These are phyloP conservation scores for Beauveria caledonica DNA, from an alignment of 2,329 filamentous ascomycete genomes.

Conservation along the genomic window DNA sequence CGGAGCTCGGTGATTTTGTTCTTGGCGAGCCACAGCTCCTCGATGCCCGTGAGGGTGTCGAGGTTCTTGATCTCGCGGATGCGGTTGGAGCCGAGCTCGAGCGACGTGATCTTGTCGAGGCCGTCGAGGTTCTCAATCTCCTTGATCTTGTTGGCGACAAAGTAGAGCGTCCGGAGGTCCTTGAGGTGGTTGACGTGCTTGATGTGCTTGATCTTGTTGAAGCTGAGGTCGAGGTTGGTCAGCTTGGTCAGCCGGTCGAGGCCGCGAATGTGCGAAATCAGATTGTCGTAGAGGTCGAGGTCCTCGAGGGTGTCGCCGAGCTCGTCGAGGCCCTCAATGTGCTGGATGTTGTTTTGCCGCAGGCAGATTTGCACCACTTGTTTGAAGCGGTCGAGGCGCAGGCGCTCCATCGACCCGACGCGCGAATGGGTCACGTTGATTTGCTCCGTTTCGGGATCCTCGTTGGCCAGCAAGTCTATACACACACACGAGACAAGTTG, in stretches of 20 bases:
- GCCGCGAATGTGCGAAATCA: slow-evolving; percentile 78
- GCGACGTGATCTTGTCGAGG: slow-evolving; percentile 64
- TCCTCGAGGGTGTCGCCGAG: slow-evolving; percentile 65
- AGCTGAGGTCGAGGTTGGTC: slow-evolving; percentile 79
- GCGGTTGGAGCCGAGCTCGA: slow-evolving; percentile 88
- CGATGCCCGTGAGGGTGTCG: slow-evolving; percentile 65
- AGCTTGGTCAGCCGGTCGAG: slow-evolving; percentile 71
- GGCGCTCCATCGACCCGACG: slow-evolving; percentile 65
- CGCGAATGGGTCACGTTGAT: slow-evolving; percentile 88
- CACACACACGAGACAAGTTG: no score
- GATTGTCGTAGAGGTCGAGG: slow-evolving; percentile 93
- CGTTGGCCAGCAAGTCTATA: slow-evolving; percentile 52
- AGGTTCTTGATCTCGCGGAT: slow-evolving; percentile 85
- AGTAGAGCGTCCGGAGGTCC: slow-evolving; percentile 74
- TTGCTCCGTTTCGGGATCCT: slow-evolving; percentile 58
- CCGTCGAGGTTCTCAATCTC: slow-evolving; percentile 78
- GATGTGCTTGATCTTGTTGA: slow-evolving; percentile 99
- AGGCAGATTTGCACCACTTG: slow-evolving; percentile 73
- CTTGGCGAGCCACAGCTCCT: slow-evolving; percentile 90
- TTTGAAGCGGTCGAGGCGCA: slow-evolving; percentile 77
- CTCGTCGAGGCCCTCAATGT: slow-evolving; percentile 64
- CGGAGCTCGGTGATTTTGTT: slow-evolving; percentile 87
- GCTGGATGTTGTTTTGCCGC: slow-evolving; percentile 81
- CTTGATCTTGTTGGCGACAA: slow-evolving; percentile 90
- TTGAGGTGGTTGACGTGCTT: slow-evolving; percentile 74